Evolutionary conservation across 2,329 filamentous ascomycete species (phyloP).

Genomic region (Magnaporthiopsis rhizophila): DNA sequence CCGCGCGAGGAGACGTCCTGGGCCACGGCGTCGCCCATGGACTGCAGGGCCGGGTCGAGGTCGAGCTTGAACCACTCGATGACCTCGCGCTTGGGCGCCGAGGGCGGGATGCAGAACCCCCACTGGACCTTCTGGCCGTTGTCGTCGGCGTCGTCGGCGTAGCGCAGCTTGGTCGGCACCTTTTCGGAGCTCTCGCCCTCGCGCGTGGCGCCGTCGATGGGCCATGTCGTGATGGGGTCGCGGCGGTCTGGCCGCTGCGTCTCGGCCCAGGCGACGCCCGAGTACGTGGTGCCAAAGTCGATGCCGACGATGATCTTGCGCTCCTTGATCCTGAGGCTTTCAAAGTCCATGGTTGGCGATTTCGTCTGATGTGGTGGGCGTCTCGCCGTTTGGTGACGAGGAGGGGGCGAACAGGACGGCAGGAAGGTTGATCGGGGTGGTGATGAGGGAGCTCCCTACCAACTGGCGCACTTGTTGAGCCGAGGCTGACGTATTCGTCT

Average conservation of each 20-base stretch:
- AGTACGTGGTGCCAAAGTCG: constrained; percentile 50
- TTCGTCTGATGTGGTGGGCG: not conserved
- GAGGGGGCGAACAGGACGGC: not conserved
- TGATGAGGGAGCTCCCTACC: too few species aligned
- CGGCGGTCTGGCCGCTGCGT: constrained; percentile 32
- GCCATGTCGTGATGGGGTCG: constrained; percentile 36
- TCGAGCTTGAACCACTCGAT: constrained; percentile 44
- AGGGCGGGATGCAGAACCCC: constrained; percentile 39
- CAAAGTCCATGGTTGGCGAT: constrained; percentile 24
- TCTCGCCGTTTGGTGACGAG: not conserved
- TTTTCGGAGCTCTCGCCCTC: constrained; percentile 34
- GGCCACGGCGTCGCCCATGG: constrained; percentile 22
- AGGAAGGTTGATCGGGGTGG: too few species aligned
- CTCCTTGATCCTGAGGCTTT: constrained; percentile 24
- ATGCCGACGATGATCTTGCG: constrained; percentile 43
- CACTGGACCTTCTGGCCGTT: constrained; percentile 38
- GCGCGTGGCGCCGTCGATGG: constrained; percentile 26
- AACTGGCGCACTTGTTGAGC: too few species aligned
- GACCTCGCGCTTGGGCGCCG: constrained; percentile 29
- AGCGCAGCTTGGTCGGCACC: constrained; percentile 41
- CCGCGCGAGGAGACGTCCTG: constrained; percentile 17
- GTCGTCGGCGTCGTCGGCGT: constrained; percentile 26
- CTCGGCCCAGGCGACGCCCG: constrained; percentile 44
- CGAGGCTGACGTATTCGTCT: too few species aligned
- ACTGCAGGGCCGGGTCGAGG: constrained; percentile 27